phyloP scores from a whole-genome alignment of 306 rosid species.

The Citrullus amarus region DNA sequence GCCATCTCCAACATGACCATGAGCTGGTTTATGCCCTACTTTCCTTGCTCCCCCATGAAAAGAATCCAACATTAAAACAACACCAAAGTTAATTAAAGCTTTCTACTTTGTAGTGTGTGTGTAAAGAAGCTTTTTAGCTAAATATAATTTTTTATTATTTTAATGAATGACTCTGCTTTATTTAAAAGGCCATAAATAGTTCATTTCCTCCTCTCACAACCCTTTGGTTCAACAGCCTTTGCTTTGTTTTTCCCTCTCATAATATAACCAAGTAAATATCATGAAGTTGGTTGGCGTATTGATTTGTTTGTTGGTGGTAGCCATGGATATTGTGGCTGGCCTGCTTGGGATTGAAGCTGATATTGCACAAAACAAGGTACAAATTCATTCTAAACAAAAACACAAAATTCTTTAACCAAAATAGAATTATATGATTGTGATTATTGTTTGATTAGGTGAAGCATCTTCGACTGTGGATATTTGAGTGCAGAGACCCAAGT shows the following conservation, averaged over 20 bases:
- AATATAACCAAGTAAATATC: not conserved
- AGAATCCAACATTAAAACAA: conserved; percentile 42
- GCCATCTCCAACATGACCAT: conserved; percentile 15
- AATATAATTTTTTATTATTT: too few species aligned
- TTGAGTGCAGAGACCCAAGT: conserved; percentile 92
- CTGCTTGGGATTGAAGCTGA: conserved; percentile 88
- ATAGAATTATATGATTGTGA: too few species aligned
- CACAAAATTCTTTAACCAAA: too few species aligned
- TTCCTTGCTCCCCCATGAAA: conserved; percentile 42
- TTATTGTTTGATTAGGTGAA: conserved; percentile 27
- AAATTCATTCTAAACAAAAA: too few species aligned
- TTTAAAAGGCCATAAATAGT: conserved; percentile 9
- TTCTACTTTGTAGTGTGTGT: conserved; percentile 11
- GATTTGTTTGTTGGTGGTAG: conserved; percentile 52
- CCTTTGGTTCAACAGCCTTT: not conserved
- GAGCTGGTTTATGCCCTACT: conserved; percentile 59
- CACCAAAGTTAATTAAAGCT: conserved; percentile 25
- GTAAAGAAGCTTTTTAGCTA: conserved; percentile 25
- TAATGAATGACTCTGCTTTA: not conserved
- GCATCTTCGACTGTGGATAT: conserved; percentile 75
- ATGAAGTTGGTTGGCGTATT: conserved; percentile 59
- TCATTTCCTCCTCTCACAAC: not conserved
- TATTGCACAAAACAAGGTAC: conserved; percentile 76
- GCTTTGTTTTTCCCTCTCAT: not conserved
- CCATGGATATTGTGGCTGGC: conserved; percentile 76